Percentiles rank a stretch among this genome's conserved stretches.
Evolutionary conservation across 1,284 basidiomycete genomes (phyloP).

Genomic region (Porodaedalea pini): DNA sequence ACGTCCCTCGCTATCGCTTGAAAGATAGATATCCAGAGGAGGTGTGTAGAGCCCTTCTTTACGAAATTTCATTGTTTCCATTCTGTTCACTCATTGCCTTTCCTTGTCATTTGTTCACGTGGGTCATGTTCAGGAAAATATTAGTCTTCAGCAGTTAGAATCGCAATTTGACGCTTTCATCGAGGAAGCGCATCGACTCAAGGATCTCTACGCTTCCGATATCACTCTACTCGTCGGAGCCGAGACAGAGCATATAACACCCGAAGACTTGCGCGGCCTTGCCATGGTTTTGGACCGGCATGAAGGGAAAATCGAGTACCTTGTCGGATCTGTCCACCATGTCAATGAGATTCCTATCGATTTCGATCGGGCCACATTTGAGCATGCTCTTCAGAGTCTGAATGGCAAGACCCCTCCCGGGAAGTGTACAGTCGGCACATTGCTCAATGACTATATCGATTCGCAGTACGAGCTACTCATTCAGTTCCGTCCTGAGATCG

Average conservation of each 20-base stretch:
- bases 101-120: neutral
- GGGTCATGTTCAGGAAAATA: conserved; percentile 38
- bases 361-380: conserved; percentile 77
- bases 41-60: conserved; percentile 43
- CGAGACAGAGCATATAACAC: conserved; percentile 89
- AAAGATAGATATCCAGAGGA: conserved; percentile 95
- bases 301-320: conserved; percentile 69
- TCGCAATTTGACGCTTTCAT: conserved; percentile 69
- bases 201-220: conserved; percentile 49
- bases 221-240: conserved; percentile 86
- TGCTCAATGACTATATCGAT: conserved; percentile 79
- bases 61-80: neutral
- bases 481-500: conserved; percentile 79
- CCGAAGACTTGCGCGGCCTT: conserved; percentile 61
- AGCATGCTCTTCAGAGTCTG: conserved; percentile 52
- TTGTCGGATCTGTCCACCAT: conserved; percentile 95
- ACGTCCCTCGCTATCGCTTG: conserved; percentile 81
- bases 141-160: conserved; percentile 46
- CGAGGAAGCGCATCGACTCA: conserved; percentile 73
- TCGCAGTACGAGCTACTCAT: conserved; percentile 70
- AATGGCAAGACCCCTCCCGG: conserved; percentile 24
- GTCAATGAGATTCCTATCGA: conserved; percentile 89
- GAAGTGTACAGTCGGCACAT: conserved; percentile 35
- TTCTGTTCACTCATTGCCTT: conserved; percentile 13
- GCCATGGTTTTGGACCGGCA: conserved; percentile 43